Percentiles rank a stretch among this genome's conserved stretches.
Evolutionary conservation across 106 monocot genomes (phyloP).

Genomic region (Xerophyta viscosa): DNA sequence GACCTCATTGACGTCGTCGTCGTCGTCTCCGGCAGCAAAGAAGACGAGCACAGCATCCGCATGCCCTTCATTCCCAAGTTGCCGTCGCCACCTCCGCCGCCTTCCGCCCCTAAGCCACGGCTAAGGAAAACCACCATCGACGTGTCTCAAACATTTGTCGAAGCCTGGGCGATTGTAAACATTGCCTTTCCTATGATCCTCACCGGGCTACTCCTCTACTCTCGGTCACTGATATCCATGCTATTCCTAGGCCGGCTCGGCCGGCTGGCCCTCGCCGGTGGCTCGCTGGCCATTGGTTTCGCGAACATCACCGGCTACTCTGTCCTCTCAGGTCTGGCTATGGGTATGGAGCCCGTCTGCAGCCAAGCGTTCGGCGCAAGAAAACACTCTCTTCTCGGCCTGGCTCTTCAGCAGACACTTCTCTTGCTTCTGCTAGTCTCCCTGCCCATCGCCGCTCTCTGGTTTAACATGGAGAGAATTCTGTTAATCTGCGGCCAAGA

Average conservation of each 20-base stretch:
- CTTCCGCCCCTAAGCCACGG: background rate
- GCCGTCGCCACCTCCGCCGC: background rate
- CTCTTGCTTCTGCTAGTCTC: slow-evolving; percentile 36
- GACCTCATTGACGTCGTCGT: background rate
- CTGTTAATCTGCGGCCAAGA: slow-evolving; percentile 64
- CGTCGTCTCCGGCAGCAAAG: too few species aligned
- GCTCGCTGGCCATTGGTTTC: slow-evolving; percentile 80
- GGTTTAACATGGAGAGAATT: slow-evolving; percentile 33
- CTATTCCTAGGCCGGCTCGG: slow-evolving; percentile 73
- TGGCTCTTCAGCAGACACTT: slow-evolving; percentile 48
- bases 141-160: slow-evolving; percentile 11
- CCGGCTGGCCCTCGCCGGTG: slow-evolving; percentile 61
- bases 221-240: slow-evolving; percentile 85
- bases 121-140: background rate
- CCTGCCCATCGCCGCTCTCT: slow-evolving; percentile 50
- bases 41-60: background rate
- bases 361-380: slow-evolving; percentile 75
- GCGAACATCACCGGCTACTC: slow-evolving; percentile 96
- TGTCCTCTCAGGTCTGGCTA: slow-evolving; percentile 71
- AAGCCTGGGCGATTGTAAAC: slow-evolving; percentile 25
- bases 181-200: slow-evolving; percentile 56
- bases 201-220: slow-evolving; percentile 81
- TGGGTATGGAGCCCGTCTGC: slow-evolving; percentile 93
- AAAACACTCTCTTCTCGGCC: slow-evolving; percentile 35
- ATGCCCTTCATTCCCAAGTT: background rate